phyloP scores from a whole-genome alignment of 2,329 filamentous ascomycete species.

The Aspergillus ruber region DNA sequence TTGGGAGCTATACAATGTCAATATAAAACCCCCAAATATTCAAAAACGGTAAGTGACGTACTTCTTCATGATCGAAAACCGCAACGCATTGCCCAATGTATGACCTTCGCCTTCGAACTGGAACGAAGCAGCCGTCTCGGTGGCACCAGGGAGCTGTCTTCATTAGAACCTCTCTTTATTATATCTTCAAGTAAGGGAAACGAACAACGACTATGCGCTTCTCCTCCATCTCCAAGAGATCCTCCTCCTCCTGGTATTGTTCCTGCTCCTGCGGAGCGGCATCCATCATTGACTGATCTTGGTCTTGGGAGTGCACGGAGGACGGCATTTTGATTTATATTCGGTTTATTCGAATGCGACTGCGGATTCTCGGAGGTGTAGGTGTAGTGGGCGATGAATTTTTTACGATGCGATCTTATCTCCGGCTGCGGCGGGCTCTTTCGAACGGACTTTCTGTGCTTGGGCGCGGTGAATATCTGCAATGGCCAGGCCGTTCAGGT shows the following conservation, averaged over 20 bases:
- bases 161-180: not conserved
- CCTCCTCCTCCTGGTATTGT: constrained; percentile 44
- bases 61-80: constrained; percentile 99
- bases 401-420: not conserved
- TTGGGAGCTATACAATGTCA: constrained; percentile 59
- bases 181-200: no score
- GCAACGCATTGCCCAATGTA: constrained; percentile 86
- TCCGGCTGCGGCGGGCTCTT: not conserved
- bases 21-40: not conserved
- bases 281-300: constrained; percentile 39
- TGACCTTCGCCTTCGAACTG: constrained; percentile 92
- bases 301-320: constrained; percentile 34
- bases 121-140: constrained; percentile 83
- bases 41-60: constrained; percentile 31
- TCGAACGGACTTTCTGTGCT: no score
- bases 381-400: not conserved
- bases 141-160: constrained; percentile 70
- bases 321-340: constrained; percentile 27
- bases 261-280: constrained; percentile 30
- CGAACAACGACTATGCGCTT: constrained; percentile 60
- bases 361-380: not conserved
- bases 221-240: constrained; percentile 27
- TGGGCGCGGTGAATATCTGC: no score
- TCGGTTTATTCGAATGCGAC: not conserved
- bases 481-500: no score